phyloP scores from a whole-genome alignment of 2,329 filamentous ascomycete genomes.

The Cordyceps javanica region DNA sequence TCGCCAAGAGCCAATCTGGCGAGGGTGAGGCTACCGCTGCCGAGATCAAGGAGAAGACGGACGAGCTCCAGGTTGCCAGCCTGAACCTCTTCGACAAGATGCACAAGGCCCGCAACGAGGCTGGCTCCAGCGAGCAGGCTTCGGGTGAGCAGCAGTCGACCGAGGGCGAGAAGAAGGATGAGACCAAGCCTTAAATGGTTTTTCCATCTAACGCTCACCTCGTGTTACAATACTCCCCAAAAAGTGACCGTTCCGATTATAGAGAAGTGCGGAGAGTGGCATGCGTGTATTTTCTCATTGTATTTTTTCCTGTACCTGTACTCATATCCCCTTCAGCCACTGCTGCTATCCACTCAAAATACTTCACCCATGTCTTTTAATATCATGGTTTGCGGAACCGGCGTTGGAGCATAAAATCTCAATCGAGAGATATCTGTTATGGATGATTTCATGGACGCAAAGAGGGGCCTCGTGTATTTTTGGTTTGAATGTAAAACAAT shows the following conservation, averaged over 20 bases:
- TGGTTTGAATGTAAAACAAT: conserved; percentile 27
- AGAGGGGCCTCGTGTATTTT: conserved; percentile 33
- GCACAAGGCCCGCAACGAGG: conserved; percentile 86
- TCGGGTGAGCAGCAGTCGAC: conserved; percentile 41
- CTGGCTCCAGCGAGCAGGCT: conserved; percentile 45
- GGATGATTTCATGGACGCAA: conserved; percentile 38
- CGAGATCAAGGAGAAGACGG: conserved; percentile 97
- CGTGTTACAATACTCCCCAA: conserved; percentile 19
- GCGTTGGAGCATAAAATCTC: conserved; percentile 49
- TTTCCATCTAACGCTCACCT: conserved; percentile 19
- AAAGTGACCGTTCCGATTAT: conserved; percentile 20
- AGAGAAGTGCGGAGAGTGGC: conserved; percentile 28
- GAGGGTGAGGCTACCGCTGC: conserved; percentile 80
- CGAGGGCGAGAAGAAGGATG: conserved; percentile 72
- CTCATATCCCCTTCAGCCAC: conserved; percentile 37
- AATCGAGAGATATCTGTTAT: conserved; percentile 31
- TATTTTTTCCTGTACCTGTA: conserved; percentile 46
- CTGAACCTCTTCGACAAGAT: conserved; percentile 99
- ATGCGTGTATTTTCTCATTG: conserved; percentile 30
- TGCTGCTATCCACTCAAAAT: conserved; percentile 28
- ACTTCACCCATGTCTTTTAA: conserved; percentile 41
- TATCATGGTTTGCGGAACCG: conserved; percentile 40
- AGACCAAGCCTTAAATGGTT: conserved; percentile 57
- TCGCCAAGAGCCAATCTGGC: conserved; percentile 90
- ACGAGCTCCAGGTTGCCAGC: conserved; percentile 92